Evolutionary conservation across 1,284 basidiomycete genomes (phyloP), one percentile per base, ranked within the genome.

Genomic region (Ganoderma multipileum): DNA sequence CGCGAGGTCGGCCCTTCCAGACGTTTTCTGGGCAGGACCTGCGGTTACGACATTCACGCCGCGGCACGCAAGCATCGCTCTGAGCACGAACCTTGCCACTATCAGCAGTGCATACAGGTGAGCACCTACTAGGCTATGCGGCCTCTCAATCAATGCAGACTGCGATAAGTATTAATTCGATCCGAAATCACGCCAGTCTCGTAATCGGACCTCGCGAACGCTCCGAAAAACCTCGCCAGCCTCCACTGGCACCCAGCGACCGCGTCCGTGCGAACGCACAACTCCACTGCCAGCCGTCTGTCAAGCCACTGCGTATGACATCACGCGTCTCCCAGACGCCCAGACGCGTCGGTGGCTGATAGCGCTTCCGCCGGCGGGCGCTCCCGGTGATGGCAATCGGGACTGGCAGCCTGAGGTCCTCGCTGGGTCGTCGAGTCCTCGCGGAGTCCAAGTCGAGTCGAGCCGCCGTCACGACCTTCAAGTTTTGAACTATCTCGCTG

Each of bases 321-420:
- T 71, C 69, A 71, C 68, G 67, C 67, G 68, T 72, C 26, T 14
- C 16, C 4, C 66, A 59, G 62, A 57, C 69, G 67, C 69, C 63
- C 60, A 61, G 64, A 72, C 74, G 74, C 74, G 74, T 75, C 74
- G 67, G 74, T 75, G 74, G 72, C 74, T 12, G 28, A 5, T 23
- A n/a, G 44, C 44, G 44, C 44, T 23, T 23, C 23, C 44, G 11
- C 12, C 11, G 23, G 9, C 47, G 47, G 47, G 47, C 47, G 47
- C 47, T 50, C 9, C 23, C 23, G 23, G 12, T 39, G 38, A 14
- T 14, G 12, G 7, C 38, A 11, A 39, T 2, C 38, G n/a, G n/a
- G n/a, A n/a, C n/a, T n/a, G n/a, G n/a, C n/a, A n/a, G n/a, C n/a
- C n/a, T n/a, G n/a, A n/a, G n/a, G n/a, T n/a, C n/a, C n/a, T n/a